Evolutionary conservation across 2,329 filamentous ascomycete genomes (phyloP).

Genomic region (Arthrobotrys pseudoclavata): DNA sequence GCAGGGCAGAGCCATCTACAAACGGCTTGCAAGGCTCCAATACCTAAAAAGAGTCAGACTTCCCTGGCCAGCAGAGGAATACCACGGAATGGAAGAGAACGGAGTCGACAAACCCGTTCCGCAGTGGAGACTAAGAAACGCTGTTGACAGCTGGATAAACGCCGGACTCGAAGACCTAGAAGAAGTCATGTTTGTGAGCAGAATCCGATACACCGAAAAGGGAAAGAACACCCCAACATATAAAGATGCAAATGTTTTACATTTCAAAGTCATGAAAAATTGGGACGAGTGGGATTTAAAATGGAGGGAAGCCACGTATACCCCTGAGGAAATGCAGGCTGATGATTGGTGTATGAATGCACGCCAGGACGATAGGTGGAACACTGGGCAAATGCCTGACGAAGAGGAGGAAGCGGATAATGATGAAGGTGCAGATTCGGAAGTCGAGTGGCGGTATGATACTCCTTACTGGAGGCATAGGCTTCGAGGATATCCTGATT

Average conservation of each 20-base stretch:
- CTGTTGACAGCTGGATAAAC: conserved; percentile 19
- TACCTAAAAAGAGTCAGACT: conserved; percentile 29
- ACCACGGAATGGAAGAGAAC: conserved; percentile 11
- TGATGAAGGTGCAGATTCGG: conserved; percentile 20
- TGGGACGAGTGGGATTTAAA: conserved; percentile 18
- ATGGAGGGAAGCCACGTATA: conserved; percentile 29
- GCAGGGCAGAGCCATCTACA: conserved; percentile 7
- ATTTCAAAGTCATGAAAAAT: conserved; percentile 19
- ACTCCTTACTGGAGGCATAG: conserved; percentile 21
- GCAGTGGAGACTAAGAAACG: background rate
- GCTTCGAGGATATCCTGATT: conserved; percentile 21
- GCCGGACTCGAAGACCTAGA: conserved; percentile 27
- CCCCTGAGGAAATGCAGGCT: conserved; percentile 20
- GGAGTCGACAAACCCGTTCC: conserved; percentile 16
- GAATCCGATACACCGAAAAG: conserved; percentile 20
- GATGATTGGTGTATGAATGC: conserved; percentile 27
- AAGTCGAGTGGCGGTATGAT: conserved; percentile 20
- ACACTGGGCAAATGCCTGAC: conserved; percentile 11
- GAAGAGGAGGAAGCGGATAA: conserved; percentile 12
- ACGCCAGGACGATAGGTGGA: conserved; percentile 17
- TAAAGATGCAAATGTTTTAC: conserved; percentile 16
- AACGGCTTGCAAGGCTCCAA: conserved; percentile 9
- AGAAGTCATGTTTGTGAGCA: conserved; percentile 42
- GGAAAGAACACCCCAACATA: conserved; percentile 7
- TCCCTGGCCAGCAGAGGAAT: conserved; percentile 21